Base-by-base conservation (phyloP, 345 rosid species). In the Cardamine occulta region DNA sequence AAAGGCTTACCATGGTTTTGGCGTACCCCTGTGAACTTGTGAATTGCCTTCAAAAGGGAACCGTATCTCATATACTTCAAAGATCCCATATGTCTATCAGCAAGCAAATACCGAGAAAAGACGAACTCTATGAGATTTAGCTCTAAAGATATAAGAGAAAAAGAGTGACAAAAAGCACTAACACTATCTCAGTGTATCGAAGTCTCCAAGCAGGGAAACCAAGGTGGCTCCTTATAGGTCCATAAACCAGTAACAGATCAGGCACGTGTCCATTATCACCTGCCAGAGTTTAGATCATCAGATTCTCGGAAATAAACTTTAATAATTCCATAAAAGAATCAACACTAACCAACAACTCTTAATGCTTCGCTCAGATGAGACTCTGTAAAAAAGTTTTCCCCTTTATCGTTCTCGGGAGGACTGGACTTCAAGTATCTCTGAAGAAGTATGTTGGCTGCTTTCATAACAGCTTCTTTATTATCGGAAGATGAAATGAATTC, bases 181-280 rank as follows among this genome's bases (percentile, higher is more conserved):
- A 92, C 97, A 86, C 67, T 62, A 95, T 90, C 93, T 95, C 98
- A 1, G 98, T 87, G 60, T 90, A 95, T 66, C 87, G 88, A 60
- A 93, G 81, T 85, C 97, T 84, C 99, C 99, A 92, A 5, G 96
- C 87, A 8, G 99, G 98, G 78, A 95, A 95, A 75, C 99, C 99
- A 21, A 83, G 85, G 74, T 90, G 97, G 82, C 97, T 88, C 83
- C 96, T 86, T 57, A 81, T 84, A 45, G 97, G 96, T 75, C 93
- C 99, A 84, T 89, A 90, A 75, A 92, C 90, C 52, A 95, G 83
- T 37, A 92, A 74, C 61, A 95, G 87, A 74, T 92, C 97, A 35
- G 96, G 98, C 17, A 86, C 96, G 7, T 89, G 87, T 34, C 86
- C 89, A 42, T 69, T 72, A 53, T 81, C 82, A 74, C 97, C 99